Base-by-base conservation (phyloP, 805 yeast genomes). In the Starmerella bombicola region DNA sequence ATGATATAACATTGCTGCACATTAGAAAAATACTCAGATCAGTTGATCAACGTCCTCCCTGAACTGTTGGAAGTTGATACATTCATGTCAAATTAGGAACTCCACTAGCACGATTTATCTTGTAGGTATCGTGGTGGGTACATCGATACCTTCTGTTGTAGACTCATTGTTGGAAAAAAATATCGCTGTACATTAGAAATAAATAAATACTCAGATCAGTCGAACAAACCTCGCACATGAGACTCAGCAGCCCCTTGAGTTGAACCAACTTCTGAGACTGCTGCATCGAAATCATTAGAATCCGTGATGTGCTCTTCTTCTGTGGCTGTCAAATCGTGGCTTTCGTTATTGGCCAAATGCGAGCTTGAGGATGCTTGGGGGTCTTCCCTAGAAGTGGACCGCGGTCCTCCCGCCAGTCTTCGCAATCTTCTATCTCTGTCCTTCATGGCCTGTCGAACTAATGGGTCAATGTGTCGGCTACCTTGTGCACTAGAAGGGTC, bases 41-140 rank as follows among this genome's bases (percentile, higher is more conserved):
- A n/a, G n/a, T n/a, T 79, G 0, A 77, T 78, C 18, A 79, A 81
- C 33, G 79, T 80, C n/a, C 71, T 80, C 29, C 88, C 91, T 1
- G 84, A 79, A 52, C 57, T 80, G 18, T 58, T 80, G 34, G 76
- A 71, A 51, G 49, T 69, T 3, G 40, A 43, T 24, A 22, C 22
- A 58, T 57, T 5, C 57, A 40, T 5, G 37, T 41, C 32, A 32
- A 61, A 5, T 1, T 67, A 49, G 38, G 43, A 6, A 55, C 60
- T 24, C 69, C 49, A 24, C 66, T 33, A 70, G 69, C 30, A 3
- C 64, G 3, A 53, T 57, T 3, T 84, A 79, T 55, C 48, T 76
- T 30, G 37, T 62, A 15, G 72, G 70, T 30, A 62, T 75, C 41
- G 50, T 66, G 15, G 57, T 69, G 16, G 86, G 86, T 1, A 65